phyloP scores from a whole-genome alignment of 2,329 filamentous ascomycete species.

The Neopestalotiopsis sp. region DNA sequence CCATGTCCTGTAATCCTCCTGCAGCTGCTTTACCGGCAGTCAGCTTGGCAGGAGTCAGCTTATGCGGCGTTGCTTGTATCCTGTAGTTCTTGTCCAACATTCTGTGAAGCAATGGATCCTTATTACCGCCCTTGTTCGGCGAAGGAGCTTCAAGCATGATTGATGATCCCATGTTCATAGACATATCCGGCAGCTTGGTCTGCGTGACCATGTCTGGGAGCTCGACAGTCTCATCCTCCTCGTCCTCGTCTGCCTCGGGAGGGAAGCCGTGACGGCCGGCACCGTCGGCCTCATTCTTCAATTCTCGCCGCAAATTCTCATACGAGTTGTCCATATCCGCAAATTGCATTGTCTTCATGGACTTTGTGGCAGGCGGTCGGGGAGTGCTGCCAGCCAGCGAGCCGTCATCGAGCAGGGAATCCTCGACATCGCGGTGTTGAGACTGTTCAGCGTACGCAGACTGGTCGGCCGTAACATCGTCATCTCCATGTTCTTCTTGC shows the following conservation, averaged over 20 bases:
- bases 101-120: constrained; percentile 85
- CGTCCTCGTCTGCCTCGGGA: constrained; percentile 41
- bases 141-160: constrained; percentile 52
- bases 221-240: constrained; percentile 46
- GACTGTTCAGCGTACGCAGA: constrained; percentile 43
- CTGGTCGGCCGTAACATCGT: constrained; percentile 40
- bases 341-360: constrained; percentile 49
- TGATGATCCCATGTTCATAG: constrained; percentile 65
- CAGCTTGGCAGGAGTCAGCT: constrained; percentile 42
- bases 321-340: constrained; percentile 78
- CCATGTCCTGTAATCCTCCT: constrained; percentile 36
- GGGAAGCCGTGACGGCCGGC: constrained; percentile 1
- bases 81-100: constrained; percentile 97
- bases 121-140: constrained; percentile 43
- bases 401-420: constrained; percentile 70
- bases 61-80: constrained; percentile 88
- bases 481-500: constrained; percentile 26
- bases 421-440: constrained; percentile 50
- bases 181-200: constrained; percentile 65
- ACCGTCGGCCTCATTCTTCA: constrained; percentile 51
- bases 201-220: constrained; percentile 51
- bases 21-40: constrained; percentile 27
- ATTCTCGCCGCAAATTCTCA: constrained; percentile 72
- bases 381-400: constrained; percentile 74
- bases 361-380: constrained; percentile 58